Conservation (phyloP, 495 filamentous ascomycete species). For the Aspergillus hancockii region DNA sequence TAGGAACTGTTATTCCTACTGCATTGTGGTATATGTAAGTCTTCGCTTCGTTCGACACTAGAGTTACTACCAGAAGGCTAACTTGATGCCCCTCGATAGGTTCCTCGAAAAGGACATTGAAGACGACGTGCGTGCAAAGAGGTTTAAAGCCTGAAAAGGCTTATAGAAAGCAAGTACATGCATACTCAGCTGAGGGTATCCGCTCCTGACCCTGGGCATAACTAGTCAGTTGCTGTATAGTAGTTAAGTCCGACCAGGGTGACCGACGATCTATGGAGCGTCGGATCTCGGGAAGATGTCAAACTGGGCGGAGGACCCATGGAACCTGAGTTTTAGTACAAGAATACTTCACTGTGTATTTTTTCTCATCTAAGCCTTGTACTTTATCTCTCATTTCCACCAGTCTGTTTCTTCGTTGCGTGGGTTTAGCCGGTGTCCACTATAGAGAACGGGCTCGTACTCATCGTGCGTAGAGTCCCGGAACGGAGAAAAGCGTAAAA, state of each 20-base stretch:
- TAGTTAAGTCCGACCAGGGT: constrained; percentile 20
- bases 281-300: background rate
- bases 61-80: constrained; percentile 13
- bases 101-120: constrained; percentile 78
- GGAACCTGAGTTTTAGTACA: background rate
- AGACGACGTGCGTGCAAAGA: constrained; percentile 64
- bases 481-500: too few species aligned
- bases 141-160: constrained; percentile 46
- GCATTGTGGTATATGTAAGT: constrained; percentile 95
- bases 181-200: background rate
- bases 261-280: constrained; percentile 7
- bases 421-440: constrained; percentile 2
- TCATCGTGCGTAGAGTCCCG: too few species aligned
- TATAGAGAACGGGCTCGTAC: too few species aligned
- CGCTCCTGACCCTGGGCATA: background rate
- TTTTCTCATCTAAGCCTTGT: background rate
- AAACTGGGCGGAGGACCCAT: background rate
- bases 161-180: background rate
- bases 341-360: background rate
- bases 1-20: constrained; percentile 86
- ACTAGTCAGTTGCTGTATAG: constrained; percentile 12
- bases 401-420: background rate
- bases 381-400: background rate
- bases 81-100: constrained; percentile 38
- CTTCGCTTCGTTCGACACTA: background rate